Conservation (phyloP, 73 alveolate species). For the Paramecium tetraurelia region DNA sequence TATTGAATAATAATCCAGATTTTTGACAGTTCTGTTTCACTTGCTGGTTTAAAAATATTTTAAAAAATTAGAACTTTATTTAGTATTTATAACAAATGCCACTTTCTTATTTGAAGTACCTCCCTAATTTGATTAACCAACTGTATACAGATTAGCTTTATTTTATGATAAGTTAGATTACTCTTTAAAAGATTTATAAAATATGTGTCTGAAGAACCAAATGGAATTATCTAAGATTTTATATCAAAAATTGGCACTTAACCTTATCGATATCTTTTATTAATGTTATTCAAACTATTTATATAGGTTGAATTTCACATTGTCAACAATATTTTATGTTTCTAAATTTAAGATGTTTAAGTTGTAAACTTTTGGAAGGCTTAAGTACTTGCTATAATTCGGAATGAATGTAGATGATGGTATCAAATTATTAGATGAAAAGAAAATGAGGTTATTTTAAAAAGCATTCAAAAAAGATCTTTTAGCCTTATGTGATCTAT, state of each 20-base stretch:
- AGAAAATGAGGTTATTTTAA: background rate
- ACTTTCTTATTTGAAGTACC: background rate
- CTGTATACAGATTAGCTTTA: background rate
- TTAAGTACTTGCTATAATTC: background rate
- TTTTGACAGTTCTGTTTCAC: slow-evolving; percentile 6
- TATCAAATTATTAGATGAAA: background rate
- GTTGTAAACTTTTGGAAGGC: background rate
- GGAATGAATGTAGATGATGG: background rate
- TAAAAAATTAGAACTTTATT: background rate
- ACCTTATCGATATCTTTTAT: background rate
- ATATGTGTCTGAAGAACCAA: too few relatives aligned
- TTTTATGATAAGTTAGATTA: background rate
- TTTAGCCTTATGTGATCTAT: background rate
- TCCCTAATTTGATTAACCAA: background rate
- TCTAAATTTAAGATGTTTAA: background rate
- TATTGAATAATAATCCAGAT: background rate
- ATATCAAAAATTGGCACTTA: background rate
- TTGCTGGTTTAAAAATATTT: background rate
- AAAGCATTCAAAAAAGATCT: background rate
- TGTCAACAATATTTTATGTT: background rate
- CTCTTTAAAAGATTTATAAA: background rate
- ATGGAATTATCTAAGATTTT: background rate
- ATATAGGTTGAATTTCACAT: slow-evolving; percentile 17
- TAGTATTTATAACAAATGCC: background rate
- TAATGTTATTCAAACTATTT: background rate